These are phyloP conservation scores for Neurospora sublineolata DNA, from an alignment of 495 filamentous ascomycete genomes.

Conservation along the genomic window DNA sequence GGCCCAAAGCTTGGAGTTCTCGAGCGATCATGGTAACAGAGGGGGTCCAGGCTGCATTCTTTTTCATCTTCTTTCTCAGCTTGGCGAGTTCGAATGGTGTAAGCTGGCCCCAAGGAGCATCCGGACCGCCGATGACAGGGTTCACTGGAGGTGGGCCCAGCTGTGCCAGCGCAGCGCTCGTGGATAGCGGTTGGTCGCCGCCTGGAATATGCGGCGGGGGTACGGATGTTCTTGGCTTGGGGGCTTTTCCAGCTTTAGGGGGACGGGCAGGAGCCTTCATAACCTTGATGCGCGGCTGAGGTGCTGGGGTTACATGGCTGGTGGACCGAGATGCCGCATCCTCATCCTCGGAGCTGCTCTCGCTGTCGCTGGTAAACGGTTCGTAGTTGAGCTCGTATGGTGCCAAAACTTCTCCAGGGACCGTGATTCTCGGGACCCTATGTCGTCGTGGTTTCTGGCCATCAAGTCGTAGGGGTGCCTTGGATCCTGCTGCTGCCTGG, in stretches of 20 bases:
- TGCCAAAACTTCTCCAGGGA: conserved; percentile 47
- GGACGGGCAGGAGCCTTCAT: conserved; percentile 20
- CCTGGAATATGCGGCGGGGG: conserved; percentile 45
- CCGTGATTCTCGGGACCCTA: conserved; percentile 37
- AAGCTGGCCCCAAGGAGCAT: conserved; percentile 81
- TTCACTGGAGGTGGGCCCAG: conserved; percentile 69
- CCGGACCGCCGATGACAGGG: conserved; percentile 59
- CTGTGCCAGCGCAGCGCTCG: conserved; percentile 67
- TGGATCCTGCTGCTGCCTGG: conserved; percentile 45
- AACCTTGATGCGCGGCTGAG: conserved; percentile 31
- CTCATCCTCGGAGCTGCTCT: conserved; percentile 30
- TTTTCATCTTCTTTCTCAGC: conserved; percentile 94
- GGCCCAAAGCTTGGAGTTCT: conserved; percentile 64
- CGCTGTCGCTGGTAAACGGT: conserved; percentile 33
- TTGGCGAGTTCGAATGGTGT: conserved; percentile 86
- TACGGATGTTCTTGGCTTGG: conserved; percentile 27
- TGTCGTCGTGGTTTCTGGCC: conserved; percentile 33
- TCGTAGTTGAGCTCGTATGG: conserved; percentile 46
- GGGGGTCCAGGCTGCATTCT: conserved; percentile 91
- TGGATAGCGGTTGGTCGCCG: conserved; percentile 47
- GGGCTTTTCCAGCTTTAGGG: conserved; percentile 26
- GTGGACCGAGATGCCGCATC: conserved; percentile 22
- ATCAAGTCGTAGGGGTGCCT: conserved; percentile 51
- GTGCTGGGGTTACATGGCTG: conserved; percentile 21
- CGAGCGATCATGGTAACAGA: conserved; percentile 94